Conservation (phyloP, 78 protist species). For the Speleostelium caveatum region DNA sequence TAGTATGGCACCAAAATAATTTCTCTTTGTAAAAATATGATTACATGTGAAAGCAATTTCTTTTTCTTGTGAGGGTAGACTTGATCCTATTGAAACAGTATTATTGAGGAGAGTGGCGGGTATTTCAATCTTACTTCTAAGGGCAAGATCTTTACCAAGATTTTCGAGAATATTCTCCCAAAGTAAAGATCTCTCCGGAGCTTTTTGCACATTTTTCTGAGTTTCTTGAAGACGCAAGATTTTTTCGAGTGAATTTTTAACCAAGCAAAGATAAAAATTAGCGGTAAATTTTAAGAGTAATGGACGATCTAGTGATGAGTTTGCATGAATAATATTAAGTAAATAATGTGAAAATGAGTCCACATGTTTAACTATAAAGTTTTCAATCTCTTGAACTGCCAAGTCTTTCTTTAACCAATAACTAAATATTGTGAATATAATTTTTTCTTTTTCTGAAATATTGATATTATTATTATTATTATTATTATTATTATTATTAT, state of each 20-base stretch:
- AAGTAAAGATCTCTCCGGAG: slow-evolving; percentile 56
- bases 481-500: too few species aligned
- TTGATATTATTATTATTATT: neutral
- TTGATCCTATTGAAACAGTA: neutral
- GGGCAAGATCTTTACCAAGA: slow-evolving; percentile 41
- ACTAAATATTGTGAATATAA: slow-evolving; percentile 14
- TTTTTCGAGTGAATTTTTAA: slow-evolving; percentile 43
- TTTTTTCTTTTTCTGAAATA: neutral
- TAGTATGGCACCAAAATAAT: slow-evolving; percentile 30
- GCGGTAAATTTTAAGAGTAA: slow-evolving; percentile 40
- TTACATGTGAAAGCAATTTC: slow-evolving; percentile 75
- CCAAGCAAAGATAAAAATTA: slow-evolving; percentile 12
- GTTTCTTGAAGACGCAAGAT: slow-evolving; percentile 35
- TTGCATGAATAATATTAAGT: slow-evolving; percentile 16
- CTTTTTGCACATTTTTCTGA: slow-evolving; percentile 64
- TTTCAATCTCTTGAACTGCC: slow-evolving; percentile 28
- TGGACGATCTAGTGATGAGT: slow-evolving; percentile 8
- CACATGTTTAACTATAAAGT: slow-evolving; percentile 7
- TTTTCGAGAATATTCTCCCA: slow-evolving; percentile 59
- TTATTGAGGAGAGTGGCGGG: neutral
- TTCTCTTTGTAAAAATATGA: slow-evolving; percentile 51
- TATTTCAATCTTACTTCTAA: slow-evolving; percentile 71
- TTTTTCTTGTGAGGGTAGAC: neutral
- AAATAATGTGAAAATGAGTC: slow-evolving; percentile 36
- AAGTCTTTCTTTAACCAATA: slow-evolving; percentile 44